Evolutionary conservation across 768 basidiomycete species (phyloP).

Genomic region (Phanerochaete carnosa): DNA sequence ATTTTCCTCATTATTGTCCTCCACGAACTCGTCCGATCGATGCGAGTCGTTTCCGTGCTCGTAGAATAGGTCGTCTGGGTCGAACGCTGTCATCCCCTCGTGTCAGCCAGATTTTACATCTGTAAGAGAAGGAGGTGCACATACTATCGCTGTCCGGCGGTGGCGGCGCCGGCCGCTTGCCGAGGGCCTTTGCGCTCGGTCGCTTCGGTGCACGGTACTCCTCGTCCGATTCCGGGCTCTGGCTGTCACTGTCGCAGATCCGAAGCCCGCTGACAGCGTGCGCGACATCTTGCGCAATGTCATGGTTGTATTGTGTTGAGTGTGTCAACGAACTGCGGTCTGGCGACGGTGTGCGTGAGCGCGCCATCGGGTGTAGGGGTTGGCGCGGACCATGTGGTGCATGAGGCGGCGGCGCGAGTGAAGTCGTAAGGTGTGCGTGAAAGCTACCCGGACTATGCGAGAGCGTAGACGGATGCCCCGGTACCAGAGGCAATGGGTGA

Average conservation of each 20-base stretch:
- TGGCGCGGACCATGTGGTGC: conserved; percentile 73
- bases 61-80: conserved; percentile 56
- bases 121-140: conserved; percentile 20
- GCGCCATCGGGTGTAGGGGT: conserved; percentile 41
- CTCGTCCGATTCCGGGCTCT: conserved; percentile 16
- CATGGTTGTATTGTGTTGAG: conserved; percentile 6
- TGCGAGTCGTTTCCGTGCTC: conserved; percentile 34
- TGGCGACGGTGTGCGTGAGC: conserved; percentile 73
- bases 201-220: conserved; percentile 40
- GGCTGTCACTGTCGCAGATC: conserved; percentile 25
- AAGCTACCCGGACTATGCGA: conserved; percentile 23
- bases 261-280: conserved; percentile 10
- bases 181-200: conserved; percentile 86
- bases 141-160: conserved; percentile 45
- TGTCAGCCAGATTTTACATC: not conserved
- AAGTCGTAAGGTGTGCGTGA: conserved; percentile 23
- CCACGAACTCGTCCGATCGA: conserved; percentile 26
- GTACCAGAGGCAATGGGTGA: not conserved
- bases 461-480: conserved; percentile 25
- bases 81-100: conserved; percentile 38
- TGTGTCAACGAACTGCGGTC: conserved; percentile 31
- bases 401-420: conserved; percentile 62
- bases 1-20: conserved; percentile 53
- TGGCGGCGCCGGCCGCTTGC: conserved; percentile 70
- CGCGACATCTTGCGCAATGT: not conserved